Base-by-base conservation (phyloP, 2,329 filamentous ascomycete genomes). In the Fusarium sp. region DNA sequence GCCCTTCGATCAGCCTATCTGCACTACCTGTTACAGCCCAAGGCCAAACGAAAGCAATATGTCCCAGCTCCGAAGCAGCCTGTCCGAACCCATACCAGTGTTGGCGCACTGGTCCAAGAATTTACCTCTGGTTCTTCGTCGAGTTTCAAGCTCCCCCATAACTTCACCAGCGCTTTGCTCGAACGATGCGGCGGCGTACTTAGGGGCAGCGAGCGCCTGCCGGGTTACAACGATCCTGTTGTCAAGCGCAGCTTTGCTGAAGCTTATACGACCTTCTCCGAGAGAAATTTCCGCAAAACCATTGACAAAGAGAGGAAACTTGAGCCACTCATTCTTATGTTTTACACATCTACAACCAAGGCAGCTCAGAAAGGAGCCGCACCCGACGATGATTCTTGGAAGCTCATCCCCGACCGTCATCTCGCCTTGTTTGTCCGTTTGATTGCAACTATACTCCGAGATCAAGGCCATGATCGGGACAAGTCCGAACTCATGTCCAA, bases 231-330 rank as follows among this genome's bases (percentile, higher is more conserved):
- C 77, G 96, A 99, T 83, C 86, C 92, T n/a, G 85, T 91, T 27
- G 91, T 99, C 71, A 98, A 97, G 83, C 89, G 95, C 67, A 97
- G 94, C 3, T 99, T 99, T 82, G 96, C 94, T 59, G 93, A 94
- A 71, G 97, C 97, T 70, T 91, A 98, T 78, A 98, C 95, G 63
- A 92, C 94, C 60, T 92, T 99, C 79, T 98, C 95, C 74, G 93
- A 97, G 68, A 90, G 91, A 67, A 90, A 89, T 47, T 98, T 98
- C 77, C 91, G 93, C 73, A 97, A 94, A 83, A 91, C 90, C 63
- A 94, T 98, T 84, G 94, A 98, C 77, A 97, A 97, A 82, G 95
- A 98, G 80, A 89, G 95, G 68, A 91, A 95, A 77, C 91, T 97
- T 24, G 96, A 99, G 81, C 95, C 97, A 70, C 83, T 98, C 54